These are phyloP conservation scores for Fusarium sp. DNA, from an alignment of 2,329 filamentous ascomycete species.

Conservation along the genomic window DNA sequence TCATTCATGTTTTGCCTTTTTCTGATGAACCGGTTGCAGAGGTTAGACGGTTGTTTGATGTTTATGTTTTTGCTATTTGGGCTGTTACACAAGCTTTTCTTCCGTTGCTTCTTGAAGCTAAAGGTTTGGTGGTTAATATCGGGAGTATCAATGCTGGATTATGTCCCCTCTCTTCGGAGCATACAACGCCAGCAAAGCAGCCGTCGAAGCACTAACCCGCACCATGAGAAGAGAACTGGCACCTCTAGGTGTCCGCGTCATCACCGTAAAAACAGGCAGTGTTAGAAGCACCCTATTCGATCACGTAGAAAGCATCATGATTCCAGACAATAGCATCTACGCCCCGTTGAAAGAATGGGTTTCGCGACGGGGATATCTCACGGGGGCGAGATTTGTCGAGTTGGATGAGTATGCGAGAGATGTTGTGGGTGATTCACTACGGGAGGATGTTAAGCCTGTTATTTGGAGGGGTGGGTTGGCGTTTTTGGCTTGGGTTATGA, in stretches of 20 bases:
- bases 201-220: slow-evolving; percentile 2
- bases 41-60: slow-evolving; percentile 10
- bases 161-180: slow-evolving; percentile 1
- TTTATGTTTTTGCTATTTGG: slow-evolving; percentile 10
- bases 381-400: background rate
- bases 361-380: background rate
- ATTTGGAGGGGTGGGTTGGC: slow-evolving; percentile 19
- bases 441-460: background rate
- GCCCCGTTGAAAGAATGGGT: slow-evolving; percentile 5
- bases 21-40: slow-evolving; percentile 6
- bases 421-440: slow-evolving; percentile 9
- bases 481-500: slow-evolving; percentile 15
- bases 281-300: slow-evolving; percentile 3
- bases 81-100: slow-evolving; percentile 23
- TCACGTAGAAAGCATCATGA: slow-evolving; percentile 1
- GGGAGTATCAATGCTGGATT: slow-evolving; percentile 3
- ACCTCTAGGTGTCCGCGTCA: slow-evolving; percentile 1
- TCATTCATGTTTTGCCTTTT: slow-evolving; percentile 16
- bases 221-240: slow-evolving; percentile 9
- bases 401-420: slow-evolving; percentile 2
- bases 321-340: slow-evolving; percentile 14
- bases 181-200: slow-evolving; percentile 15
- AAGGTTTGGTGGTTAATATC: slow-evolving; percentile 15
- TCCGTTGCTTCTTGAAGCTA: slow-evolving; percentile 8
- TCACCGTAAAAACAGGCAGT: slow-evolving; percentile 8